These are phyloP conservation scores for Codiaeum variegatum DNA, from an alignment of 441 rosid species.

Conservation along the genomic window DNA sequence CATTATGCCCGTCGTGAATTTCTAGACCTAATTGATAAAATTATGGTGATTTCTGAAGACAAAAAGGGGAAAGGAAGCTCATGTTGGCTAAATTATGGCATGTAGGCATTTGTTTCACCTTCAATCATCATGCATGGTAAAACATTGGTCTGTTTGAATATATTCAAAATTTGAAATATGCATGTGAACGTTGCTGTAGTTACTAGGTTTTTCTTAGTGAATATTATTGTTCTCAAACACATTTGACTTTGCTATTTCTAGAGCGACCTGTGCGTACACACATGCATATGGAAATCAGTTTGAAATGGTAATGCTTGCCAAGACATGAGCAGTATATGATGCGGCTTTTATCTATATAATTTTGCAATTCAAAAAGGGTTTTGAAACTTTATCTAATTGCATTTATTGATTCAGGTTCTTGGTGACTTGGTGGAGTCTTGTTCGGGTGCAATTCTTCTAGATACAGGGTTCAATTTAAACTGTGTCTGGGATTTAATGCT, in stretches of 20 bases:
- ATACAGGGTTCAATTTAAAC: slow-evolving; percentile 72
- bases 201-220: background rate
- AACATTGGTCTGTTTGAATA: background rate
- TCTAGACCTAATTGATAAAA: background rate
- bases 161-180: background rate
- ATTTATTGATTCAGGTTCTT: slow-evolving; percentile 55
- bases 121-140: background rate
- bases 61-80: background rate
- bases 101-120: background rate
- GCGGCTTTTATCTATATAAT: slow-evolving; percentile 1
- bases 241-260: background rate
- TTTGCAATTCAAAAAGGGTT: slow-evolving; percentile 9
- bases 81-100: background rate
- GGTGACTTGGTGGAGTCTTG: slow-evolving; percentile 93
- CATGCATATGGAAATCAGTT: background rate
- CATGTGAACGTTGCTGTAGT: background rate
- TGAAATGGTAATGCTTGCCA: background rate
- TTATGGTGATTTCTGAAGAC: background rate
- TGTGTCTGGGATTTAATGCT: slow-evolving; percentile 71
- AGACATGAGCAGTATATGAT: background rate
- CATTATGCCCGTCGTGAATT: background rate
- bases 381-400: slow-evolving; percentile 11
- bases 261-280: background rate
- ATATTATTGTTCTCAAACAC: background rate
- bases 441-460: slow-evolving; percentile 80